phyloP scores from a whole-genome alignment of 768 basidiomycete species.

The Kwoniella dejecticola region DNA sequence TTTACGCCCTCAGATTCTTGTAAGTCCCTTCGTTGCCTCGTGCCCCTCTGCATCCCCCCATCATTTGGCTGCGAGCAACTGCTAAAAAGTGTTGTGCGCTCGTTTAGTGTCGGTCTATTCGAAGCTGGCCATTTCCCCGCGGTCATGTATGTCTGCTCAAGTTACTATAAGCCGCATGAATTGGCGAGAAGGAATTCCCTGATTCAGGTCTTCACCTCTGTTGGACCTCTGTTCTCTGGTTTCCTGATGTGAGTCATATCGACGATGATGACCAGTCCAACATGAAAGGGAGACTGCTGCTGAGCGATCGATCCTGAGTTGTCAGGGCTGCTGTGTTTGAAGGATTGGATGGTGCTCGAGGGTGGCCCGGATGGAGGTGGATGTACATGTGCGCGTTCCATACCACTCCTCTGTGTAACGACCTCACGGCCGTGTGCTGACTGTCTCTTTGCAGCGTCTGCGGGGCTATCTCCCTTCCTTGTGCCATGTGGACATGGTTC shows the following conservation, averaged over 20 bases:
- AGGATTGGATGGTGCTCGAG: slow-evolving; percentile 25
- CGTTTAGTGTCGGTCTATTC: slow-evolving; percentile 36
- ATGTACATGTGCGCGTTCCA: slow-evolving; percentile 38
- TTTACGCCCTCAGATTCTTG: slow-evolving; percentile 44
- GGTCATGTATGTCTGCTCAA: slow-evolving; percentile 40
- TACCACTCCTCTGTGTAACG: slow-evolving; percentile 28
- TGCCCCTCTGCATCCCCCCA: no score
- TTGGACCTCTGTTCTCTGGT: slow-evolving; percentile 38
- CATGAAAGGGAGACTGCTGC: no score
- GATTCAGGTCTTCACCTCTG: slow-evolving; percentile 33
- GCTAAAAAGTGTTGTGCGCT: no score
- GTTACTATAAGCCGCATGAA: slow-evolving; percentile 43
- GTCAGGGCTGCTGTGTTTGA: slow-evolving; percentile 40
- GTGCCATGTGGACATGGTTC: slow-evolving; percentile 38
- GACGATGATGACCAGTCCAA: not conserved
- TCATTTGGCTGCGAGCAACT: no score
- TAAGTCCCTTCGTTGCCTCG: slow-evolving; percentile 16
- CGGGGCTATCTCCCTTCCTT: slow-evolving; percentile 37
- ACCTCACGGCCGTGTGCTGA: slow-evolving; percentile 30
- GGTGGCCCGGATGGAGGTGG: slow-evolving; percentile 39
- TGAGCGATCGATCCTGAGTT: no score
- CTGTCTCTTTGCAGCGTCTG: slow-evolving; percentile 29
- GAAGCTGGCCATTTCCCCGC: slow-evolving; percentile 46
- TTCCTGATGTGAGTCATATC: slow-evolving; percentile 32
- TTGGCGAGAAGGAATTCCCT: slow-evolving; percentile 36